Evolutionary conservation across 2,329 filamentous ascomycete species (phyloP).

Genomic region (Fusarium luffae): DNA sequence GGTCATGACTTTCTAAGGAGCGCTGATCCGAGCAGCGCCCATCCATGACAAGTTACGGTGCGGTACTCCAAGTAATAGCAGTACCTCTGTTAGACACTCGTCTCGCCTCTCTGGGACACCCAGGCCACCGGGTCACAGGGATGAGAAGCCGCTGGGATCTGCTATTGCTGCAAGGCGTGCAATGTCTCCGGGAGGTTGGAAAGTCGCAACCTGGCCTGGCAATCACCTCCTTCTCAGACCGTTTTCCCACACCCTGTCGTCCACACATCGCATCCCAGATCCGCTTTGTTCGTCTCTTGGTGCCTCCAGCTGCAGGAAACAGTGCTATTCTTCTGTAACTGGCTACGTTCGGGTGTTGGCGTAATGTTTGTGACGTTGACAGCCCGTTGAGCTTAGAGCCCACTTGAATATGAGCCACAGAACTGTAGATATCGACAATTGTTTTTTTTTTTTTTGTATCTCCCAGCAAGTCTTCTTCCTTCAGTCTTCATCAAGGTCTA

Average conservation of each 20-base stretch:
- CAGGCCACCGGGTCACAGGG: slow-evolving; percentile 39
- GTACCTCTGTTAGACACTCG: slow-evolving; percentile 19
- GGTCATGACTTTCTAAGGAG: slow-evolving; percentile 13
- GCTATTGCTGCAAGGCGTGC: slow-evolving; percentile 30
- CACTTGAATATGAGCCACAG: slow-evolving; percentile 1
- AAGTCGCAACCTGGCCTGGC: slow-evolving; percentile 16
- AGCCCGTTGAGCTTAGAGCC: slow-evolving; percentile 12
- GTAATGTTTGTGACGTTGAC: slow-evolving; percentile 27
- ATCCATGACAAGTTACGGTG: slow-evolving; percentile 1
- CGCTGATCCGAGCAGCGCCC: slow-evolving; percentile 31
- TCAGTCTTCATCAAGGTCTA: slow-evolving; percentile 6
- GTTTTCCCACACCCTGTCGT: slow-evolving; percentile 22
- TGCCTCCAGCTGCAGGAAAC: slow-evolving; percentile 20
- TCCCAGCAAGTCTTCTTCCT: slow-evolving; percentile 11
- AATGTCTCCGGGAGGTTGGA: slow-evolving; percentile 38
- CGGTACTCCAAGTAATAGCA: not conserved
- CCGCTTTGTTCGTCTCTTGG: slow-evolving; percentile 24
- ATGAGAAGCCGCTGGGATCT: slow-evolving; percentile 36
- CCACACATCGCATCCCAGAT: slow-evolving; percentile 12
- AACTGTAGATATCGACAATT: slow-evolving; percentile 1
- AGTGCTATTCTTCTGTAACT: slow-evolving; percentile 25
- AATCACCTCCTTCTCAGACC: slow-evolving; percentile 15
- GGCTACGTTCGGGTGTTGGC: slow-evolving; percentile 19
- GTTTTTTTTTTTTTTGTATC: slow-evolving; percentile 13
- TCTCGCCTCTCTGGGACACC: slow-evolving; percentile 29